phyloP scores from a whole-genome alignment of 352 stramenopile species.

The Aphanomyces invadans region DNA sequence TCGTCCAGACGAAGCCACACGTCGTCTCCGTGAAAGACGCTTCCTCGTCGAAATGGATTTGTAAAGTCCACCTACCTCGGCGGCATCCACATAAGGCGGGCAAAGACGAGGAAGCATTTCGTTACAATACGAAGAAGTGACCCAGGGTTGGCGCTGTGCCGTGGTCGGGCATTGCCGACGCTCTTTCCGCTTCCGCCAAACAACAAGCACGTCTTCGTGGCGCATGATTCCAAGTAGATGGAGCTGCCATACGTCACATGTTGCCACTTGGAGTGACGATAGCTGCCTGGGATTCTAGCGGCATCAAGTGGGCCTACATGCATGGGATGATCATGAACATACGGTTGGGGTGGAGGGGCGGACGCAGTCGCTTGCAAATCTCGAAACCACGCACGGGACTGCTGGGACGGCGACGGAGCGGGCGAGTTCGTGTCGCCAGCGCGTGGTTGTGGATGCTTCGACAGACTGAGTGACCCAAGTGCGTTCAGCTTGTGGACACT shows the following conservation, averaged over 20 bases:
- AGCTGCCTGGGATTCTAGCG: neutral
- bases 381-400: neutral
- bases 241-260: slow-evolving; percentile 5
- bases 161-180: neutral
- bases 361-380: neutral
- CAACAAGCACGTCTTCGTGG: neutral
- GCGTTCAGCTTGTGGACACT: neutral
- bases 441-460: neutral
- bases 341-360: neutral
- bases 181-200: slow-evolving; percentile 1
- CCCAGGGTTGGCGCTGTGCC: neutral
- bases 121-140: slow-evolving; percentile 5
- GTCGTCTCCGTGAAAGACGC: neutral
- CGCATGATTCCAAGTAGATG: neutral
- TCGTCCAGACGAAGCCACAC: slow-evolving; percentile 13
- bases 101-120: no score
- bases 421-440: neutral
- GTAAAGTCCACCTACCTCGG: slow-evolving; percentile 20
- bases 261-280: neutral
- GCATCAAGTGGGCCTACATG: no score
- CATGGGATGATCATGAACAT: no score
- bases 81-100: no score
- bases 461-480: neutral
- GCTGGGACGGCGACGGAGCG: neutral
- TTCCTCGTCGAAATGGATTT: neutral